Evolutionary conservation across 2,329 filamentous ascomycete species (phyloP).

Genomic region (Chaetomium globosum): DNA sequence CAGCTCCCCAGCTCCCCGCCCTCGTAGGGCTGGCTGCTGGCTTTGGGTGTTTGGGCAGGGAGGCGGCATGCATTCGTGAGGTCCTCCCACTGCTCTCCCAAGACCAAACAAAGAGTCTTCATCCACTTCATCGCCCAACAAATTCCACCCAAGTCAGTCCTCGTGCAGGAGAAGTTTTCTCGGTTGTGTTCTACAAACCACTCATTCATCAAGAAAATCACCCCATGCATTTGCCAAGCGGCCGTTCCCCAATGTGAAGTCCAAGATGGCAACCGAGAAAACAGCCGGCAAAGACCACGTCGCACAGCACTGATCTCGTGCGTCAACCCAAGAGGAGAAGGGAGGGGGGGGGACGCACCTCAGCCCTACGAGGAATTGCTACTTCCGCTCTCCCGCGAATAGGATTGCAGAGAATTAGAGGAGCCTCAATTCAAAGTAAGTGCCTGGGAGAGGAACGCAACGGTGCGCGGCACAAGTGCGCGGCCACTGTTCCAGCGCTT

Average conservation of each 20-base stretch:
- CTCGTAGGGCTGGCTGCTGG: slow-evolving; percentile 24
- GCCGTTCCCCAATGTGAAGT: neutral
- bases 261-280: neutral
- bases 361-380: slow-evolving; percentile 22
- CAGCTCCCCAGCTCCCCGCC: neutral
- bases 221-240: slow-evolving; percentile 14
- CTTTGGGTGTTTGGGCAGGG: slow-evolving; percentile 8
- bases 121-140: neutral
- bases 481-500: slow-evolving; percentile 7
- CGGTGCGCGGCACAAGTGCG: slow-evolving; percentile 21
- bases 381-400: slow-evolving; percentile 24
- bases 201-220: neutral
- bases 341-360: slow-evolving; percentile 15
- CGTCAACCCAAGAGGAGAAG: slow-evolving; percentile 11
- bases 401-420: slow-evolving; percentile 29
- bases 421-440: slow-evolving; percentile 29
- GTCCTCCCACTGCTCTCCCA: neutral
- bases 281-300: slow-evolving; percentile 2
- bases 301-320: slow-evolving; percentile 12
- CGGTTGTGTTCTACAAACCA: neutral
- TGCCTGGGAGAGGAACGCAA: slow-evolving; percentile 17
- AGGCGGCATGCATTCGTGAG: neutral
- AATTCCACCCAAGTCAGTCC: neutral
- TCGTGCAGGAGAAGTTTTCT: neutral
- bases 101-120: no score